phyloP scores from a whole-genome alignment of 2,329 filamentous ascomycete genomes.

The Myriosclerotinia duriaeana region DNA sequence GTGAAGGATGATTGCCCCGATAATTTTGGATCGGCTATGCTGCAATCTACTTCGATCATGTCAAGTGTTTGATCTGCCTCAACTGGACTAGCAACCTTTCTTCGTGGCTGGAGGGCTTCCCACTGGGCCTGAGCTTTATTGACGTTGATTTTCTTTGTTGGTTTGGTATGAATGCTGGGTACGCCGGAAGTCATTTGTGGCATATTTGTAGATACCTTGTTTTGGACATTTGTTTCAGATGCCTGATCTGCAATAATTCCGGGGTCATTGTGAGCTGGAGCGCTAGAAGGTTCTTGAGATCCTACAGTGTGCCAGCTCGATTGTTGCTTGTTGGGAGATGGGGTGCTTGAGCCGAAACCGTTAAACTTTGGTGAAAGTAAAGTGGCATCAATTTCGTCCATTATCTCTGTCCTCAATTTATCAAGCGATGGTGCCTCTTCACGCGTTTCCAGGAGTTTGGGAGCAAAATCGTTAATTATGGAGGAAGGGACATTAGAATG shows the following conservation, averaged over 20 bases:
- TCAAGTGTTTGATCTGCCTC: slow-evolving; percentile 11
- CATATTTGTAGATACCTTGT: neutral
- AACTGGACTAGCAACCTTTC: neutral
- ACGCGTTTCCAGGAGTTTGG: slow-evolving; percentile 34
- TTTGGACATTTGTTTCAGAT: neutral
- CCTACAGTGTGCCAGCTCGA: slow-evolving; percentile 35
- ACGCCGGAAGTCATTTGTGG: neutral
- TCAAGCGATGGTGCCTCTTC: slow-evolving; percentile 33
- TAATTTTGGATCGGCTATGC: slow-evolving; percentile 36
- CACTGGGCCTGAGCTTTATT: slow-evolving; percentile 30
- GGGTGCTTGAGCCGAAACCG: slow-evolving; percentile 37
- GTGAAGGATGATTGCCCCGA: slow-evolving; percentile 42
- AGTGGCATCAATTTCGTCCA: slow-evolving; percentile 26
- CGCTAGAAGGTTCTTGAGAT: slow-evolving; percentile 20
- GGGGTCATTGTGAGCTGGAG: neutral
- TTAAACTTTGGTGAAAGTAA: slow-evolving; percentile 39
- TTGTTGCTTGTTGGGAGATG: slow-evolving; percentile 26
- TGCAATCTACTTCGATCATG: slow-evolving; percentile 17
- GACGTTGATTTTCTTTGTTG: slow-evolving; percentile 14
- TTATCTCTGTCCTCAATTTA: slow-evolving; percentile 32
- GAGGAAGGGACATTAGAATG: slow-evolving; percentile 47
- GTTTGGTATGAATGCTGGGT: neutral
- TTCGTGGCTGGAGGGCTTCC: slow-evolving; percentile 28
- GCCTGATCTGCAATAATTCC: neutral
- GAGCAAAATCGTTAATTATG: slow-evolving; percentile 35